Evolutionary conservation across 1,139 yeast genomes (phyloP).

Genomic region (Lodderomyces orthopsilosis): DNA sequence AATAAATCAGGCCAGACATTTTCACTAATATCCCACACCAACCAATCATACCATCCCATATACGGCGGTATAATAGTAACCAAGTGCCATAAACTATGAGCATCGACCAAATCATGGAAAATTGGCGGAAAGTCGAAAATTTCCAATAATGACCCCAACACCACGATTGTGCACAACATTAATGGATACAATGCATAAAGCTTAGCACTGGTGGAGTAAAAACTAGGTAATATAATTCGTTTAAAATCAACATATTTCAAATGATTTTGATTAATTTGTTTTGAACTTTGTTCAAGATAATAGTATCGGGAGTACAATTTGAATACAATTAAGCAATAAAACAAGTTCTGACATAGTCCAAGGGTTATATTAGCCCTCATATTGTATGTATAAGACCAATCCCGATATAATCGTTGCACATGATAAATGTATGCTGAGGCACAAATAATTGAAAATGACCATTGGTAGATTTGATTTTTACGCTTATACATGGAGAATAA

Average conservation of each 20-base stretch:
- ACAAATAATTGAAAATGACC: conserved; percentile 41
- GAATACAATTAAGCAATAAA: conserved; percentile 32
- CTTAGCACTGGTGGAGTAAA: conserved; percentile 38
- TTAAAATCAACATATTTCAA: conserved; percentile 24
- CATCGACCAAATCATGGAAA: conserved; percentile 66
- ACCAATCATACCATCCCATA: conserved; percentile 49
- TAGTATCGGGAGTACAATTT: conserved; percentile 34
- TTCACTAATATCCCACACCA: conserved; percentile 43
- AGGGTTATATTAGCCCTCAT: conserved; percentile 85
- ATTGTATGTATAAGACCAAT: conserved; percentile 91
- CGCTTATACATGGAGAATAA: conserved; percentile 53
- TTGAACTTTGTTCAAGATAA: conserved; percentile 18
- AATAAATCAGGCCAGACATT: conserved; percentile 23
- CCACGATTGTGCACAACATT: conserved; percentile 48
- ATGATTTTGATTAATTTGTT: conserved; percentile 19
- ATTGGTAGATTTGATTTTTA: conserved; percentile 24
- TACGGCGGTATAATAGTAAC: conserved; percentile 65
- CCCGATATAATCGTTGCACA: conserved; percentile 60
- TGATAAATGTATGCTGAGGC: conserved; percentile 56
- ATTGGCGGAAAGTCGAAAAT: conserved; percentile 83
- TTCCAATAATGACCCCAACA: conserved; percentile 81
- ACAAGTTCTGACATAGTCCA: conserved; percentile 72
- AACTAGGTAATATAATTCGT: conserved; percentile 29
- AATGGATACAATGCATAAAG: conserved; percentile 43
- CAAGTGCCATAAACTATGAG: conserved; percentile 92